Evolutionary conservation across 2,329 filamentous ascomycete genomes (phyloP), one percentile per base, ranked within the genome.

Genomic region (Fusarium annulatum): DNA sequence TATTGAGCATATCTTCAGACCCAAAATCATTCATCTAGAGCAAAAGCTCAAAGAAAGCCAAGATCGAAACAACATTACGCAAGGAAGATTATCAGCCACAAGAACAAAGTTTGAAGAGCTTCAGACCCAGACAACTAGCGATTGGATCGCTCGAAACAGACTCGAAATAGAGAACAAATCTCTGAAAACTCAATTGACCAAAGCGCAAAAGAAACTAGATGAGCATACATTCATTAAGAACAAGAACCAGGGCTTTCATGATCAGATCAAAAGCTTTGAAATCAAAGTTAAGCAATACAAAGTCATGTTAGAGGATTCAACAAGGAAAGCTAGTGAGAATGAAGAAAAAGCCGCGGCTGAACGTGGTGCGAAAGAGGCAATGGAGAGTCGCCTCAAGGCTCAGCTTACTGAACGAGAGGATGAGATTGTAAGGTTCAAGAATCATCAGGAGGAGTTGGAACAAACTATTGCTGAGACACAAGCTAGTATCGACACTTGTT

Each of bases 51-150:
- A 23, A 36, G n/a, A 9, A 19, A 52, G 30, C 30, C 3, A 36
- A 28, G 2, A 18, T 9, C 42, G 23, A 0, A n/a, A 23, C 4
- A 7, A 3, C 3, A 3, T 8, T 12, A 5, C 34, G 0, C n/a
- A 45, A 18, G 8, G 21, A 3, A n/a, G 18, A 5, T 2, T 46
- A 5, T 28, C 23, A 19, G 7, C 43, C 9, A 36, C 39, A 3
- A 39, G n/a, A 14, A 19, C 21, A 21, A 39, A 9, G 5, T 2
- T 21, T 0, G 30, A 48, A 21, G 4, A n/a, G 1, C 38, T 67
- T 2, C 15, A 34, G 5, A 2, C 21, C 3, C 26, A 56, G n/a
- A 9, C 19, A 15, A 19, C 7, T 7, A 49, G 16, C 19, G 43
- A 69, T 26, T 41, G 10, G 4, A 2, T 30, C 8, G 26, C n/a